phyloP scores from a whole-genome alignment of 495 filamentous ascomycete species.

The Emericellopsis terricola region DNA sequence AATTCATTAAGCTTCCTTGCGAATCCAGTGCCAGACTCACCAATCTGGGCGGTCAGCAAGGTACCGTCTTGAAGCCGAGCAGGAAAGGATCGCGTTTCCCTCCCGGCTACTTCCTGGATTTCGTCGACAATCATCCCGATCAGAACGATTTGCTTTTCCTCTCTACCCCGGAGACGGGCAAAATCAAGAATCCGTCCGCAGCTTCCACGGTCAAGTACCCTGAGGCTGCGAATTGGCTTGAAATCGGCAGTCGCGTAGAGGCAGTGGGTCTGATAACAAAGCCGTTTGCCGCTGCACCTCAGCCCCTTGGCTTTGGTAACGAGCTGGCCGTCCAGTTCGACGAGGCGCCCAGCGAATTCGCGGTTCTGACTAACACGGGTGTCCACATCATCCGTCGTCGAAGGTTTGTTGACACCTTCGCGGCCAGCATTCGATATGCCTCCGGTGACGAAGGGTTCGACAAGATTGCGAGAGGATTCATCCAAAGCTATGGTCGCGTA shows the following conservation, averaged over 20 bases:
- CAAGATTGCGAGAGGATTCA: constrained; percentile 63
- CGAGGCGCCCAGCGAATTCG: constrained; percentile 58
- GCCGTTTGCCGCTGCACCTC: constrained; percentile 45
- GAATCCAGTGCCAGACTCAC: constrained; percentile 23
- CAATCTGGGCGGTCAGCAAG: constrained; percentile 9
- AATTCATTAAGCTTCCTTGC: constrained; percentile 75
- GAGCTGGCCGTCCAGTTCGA: constrained; percentile 92
- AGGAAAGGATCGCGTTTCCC: constrained; percentile 48
- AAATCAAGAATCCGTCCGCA: constrained; percentile 40
- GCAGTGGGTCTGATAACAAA: constrained; percentile 58
- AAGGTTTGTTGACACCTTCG: constrained; percentile 85
- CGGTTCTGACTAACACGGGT: constrained; percentile 77
- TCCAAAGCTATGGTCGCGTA: constrained; percentile 60
- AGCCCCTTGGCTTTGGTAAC: constrained; percentile 77
- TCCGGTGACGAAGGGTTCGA: constrained; percentile 64
- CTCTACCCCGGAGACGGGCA: constrained; percentile 71
- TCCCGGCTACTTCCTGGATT: constrained; percentile 82
- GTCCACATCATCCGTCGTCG: constrained; percentile 69
- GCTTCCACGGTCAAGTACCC: constrained; percentile 31
- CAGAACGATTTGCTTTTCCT: constrained; percentile 56
- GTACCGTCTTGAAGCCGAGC: constrained; percentile 31
- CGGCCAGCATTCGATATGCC: constrained; percentile 52
- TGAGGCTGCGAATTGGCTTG: constrained; percentile 63
- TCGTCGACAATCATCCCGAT: constrained; percentile 34
- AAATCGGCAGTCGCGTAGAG: constrained; percentile 49